Evolutionary conservation across 2,329 filamentous ascomycete species (phyloP), one percentile per base, ranked within the genome.

Genomic region (Claviceps paspali): DNA sequence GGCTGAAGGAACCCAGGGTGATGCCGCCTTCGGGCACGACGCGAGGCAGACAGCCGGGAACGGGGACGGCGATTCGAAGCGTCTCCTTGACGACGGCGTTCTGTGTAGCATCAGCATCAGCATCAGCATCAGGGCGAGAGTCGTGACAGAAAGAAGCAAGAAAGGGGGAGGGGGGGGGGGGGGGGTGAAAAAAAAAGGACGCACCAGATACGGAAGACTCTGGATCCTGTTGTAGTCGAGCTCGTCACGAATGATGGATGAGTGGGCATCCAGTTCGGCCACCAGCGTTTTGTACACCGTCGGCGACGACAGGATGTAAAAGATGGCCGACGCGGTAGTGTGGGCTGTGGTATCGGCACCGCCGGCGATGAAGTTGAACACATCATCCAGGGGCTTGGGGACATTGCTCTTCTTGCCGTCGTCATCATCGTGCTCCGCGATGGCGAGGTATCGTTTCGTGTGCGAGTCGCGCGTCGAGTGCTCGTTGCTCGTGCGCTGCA

Each of bases 291-390:
- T n/a, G 19, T 14, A n/a, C 7, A 37, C 29, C 12, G 17, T 12
- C 10, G 28, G 28, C 18, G 35, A 37, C 19, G 35, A 37, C 9
- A 37, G 28, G 21, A 37, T 18, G 28, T 37, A 18, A 15, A 31
- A 37, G 21, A 37, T 31, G 11, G 35, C 35, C 12, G 24, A 29
- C 10, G 27, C 35, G 28, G 29, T 22, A 8, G 35, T 37, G 14
- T 37, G 26, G n/a, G 35, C 19, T 8, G 35, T 37, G 10, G 35
- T 37, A 21, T 37, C 35, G 14, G 19, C 31, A 5, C 35, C 35
- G 7, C 35, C 35, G 4, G 35, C 35, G n/a, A 37, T 24, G 11
- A 37, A 37, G 18, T 31, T 37, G 22, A 37, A 37, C 2, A 37
- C 12, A 26, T 37, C 35, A 6, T 37, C 28, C 3, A 37, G 4